phyloP scores from a whole-genome alignment of 2,329 filamentous ascomycete genomes.

The Neopestalotiopsis clavispora region DNA sequence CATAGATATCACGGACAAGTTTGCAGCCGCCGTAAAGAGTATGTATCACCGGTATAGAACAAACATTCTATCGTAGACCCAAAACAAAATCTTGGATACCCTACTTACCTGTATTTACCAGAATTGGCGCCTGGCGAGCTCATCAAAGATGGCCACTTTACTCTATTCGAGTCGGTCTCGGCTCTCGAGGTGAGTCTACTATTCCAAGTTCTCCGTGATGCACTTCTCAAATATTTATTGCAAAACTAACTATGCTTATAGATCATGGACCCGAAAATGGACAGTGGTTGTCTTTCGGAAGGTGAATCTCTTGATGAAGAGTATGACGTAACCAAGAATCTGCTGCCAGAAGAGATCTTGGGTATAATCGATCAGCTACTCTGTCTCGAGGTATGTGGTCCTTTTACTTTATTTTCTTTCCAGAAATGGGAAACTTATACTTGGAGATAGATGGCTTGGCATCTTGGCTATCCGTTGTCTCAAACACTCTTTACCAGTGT shows the following conservation, averaged over 20 bases:
- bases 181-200: constrained; percentile 66
- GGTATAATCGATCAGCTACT: constrained; percentile 94
- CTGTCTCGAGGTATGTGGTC: constrained; percentile 74
- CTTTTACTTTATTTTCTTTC: not conserved
- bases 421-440: constrained; percentile 12
- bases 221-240: too few relatives aligned
- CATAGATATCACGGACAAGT: constrained; percentile 63
- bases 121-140: constrained; percentile 80
- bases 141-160: constrained; percentile 93
- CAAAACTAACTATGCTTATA: constrained; percentile 42
- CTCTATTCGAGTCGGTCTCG: constrained; percentile 91
- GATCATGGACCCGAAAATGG: constrained; percentile 99
- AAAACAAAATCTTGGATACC: not conserved
- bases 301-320: constrained; percentile 84
- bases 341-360: constrained; percentile 80
- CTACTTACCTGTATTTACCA: constrained; percentile 43
- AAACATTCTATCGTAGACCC: not conserved
- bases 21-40: constrained; percentile 59
- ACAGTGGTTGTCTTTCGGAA: constrained; percentile 82
- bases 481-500: constrained; percentile 94
- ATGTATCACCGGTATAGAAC: constrained; percentile 25
- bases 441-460: constrained; percentile 81
- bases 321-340: constrained; percentile 72
- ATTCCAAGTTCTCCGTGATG: not conserved
- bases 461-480: constrained; percentile 91